Evolutionary conservation across 768 basidiomycete species (phyloP), one percentile per base, ranked within the genome.

Genomic region (Mycena polygramma): DNA sequence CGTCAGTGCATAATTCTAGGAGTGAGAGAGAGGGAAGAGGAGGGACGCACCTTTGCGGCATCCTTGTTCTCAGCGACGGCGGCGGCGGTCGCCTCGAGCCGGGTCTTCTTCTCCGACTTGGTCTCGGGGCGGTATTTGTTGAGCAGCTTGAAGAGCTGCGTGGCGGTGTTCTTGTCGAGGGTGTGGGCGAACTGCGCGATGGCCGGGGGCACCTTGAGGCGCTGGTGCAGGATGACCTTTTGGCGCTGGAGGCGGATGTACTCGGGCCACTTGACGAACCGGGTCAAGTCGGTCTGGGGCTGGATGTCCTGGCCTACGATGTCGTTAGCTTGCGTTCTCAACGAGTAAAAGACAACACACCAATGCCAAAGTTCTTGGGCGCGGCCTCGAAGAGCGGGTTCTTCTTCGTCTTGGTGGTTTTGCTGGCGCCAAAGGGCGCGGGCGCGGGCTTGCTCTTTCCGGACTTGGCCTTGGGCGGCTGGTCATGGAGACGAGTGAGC

Each of bases 261-360:
- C 86, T 97, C 95, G 75, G 97, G 97, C 97, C 97, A 99, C 83
- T 98, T 98, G 85, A 98, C 94, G 86, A 98, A 98, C 81, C 97
- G 94, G 68, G 95, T 97, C 74, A 98, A 84, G 84, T 99, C 97
- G 64, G 89, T 89, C 81, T 88, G 89, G 78, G 92, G 97, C 77
- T 92, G 94, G 76, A 98, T 89, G 83, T 97, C 95, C 85, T 97
- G 95, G 78, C 97, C 97, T 97, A 9, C 4, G 48, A 39, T 1
- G 22, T 0, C 51, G 10, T 20, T n/a, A 51, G 22, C 20, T 30
- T 15, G 43, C 62, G 11, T n/a, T 19, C 26, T 15, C 62, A 7
- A 64, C 65, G 37, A 52, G 10, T n/a, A 66, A 20, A 26, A 41
- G 26, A 20, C 13, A 37, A 80, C 89, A 13, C 72, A 98, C 97